A percentile compares a stretch with the other conserved stretches of the same genome.
Evolutionary conservation across 2,329 filamentous ascomycete species (phyloP).

Genomic region (Hypoxylon sp.): DNA sequence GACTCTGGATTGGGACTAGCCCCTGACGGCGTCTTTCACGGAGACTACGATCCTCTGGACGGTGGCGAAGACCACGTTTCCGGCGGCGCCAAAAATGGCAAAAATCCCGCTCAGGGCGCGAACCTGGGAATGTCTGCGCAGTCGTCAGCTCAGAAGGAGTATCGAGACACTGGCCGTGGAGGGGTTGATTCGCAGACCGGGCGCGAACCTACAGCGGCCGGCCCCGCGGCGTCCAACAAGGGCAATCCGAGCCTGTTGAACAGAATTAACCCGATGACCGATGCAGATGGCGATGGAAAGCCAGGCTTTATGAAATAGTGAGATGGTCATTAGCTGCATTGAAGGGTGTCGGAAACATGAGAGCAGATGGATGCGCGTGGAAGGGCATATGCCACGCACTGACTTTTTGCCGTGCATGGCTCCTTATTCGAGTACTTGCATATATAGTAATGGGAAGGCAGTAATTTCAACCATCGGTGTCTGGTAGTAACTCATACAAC

Average conservation of each 20-base stretch:
- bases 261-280: conserved; percentile 62
- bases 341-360: too few species aligned
- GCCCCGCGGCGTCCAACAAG: too few species aligned
- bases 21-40: conserved; percentile 22
- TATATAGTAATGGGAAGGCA: too few species aligned
- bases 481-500: too few species aligned
- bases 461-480: too few species aligned
- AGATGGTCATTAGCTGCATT: too few species aligned
- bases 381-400: too few species aligned
- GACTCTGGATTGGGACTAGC: conserved; percentile 17
- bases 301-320: conserved; percentile 60
- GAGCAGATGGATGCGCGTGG: too few species aligned
- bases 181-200: conserved; percentile 23
- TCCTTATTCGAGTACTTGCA: too few species aligned
- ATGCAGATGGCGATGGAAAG: conserved; percentile 64
- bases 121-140: neutral
- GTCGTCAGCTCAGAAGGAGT: conserved; percentile 7
- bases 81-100: neutral
- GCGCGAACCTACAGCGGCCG: neutral
- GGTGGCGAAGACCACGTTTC: neutral
- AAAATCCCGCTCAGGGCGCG: neutral
- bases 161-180: conserved; percentile 9
- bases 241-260: conserved; percentile 59
- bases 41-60: conserved; percentile 21
- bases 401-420: too few species aligned